A percentile compares a stretch with the other conserved stretches of the same genome.
Evolutionary conservation across 805 yeast genomes (phyloP).

Genomic region (Yarrowia deformans): DNA sequence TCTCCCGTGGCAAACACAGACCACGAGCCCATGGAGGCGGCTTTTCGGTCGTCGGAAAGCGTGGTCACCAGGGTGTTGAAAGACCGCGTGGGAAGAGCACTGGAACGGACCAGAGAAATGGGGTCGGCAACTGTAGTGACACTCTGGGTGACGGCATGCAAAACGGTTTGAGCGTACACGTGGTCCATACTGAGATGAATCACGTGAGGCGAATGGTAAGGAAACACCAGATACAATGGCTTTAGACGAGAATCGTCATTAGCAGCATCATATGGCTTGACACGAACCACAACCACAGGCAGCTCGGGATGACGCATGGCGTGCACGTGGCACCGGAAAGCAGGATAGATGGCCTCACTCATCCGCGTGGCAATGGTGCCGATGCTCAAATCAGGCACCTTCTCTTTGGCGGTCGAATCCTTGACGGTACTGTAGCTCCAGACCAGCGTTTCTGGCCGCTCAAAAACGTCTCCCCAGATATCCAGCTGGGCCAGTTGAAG

Average conservation of each 20-base stretch:
- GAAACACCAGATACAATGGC: slow-evolving; percentile 72
- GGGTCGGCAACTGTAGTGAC: slow-evolving; percentile 57
- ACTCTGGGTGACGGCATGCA: slow-evolving; percentile 66
- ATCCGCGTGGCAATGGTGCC: slow-evolving; percentile 59
- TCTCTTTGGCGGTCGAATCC: slow-evolving; percentile 46
- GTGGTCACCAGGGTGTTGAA: slow-evolving; percentile 64
- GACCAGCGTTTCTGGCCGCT: slow-evolving; percentile 53
- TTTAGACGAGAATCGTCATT: slow-evolving; percentile 49
- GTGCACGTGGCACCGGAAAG: slow-evolving; percentile 58
- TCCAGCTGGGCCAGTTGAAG: slow-evolving; percentile 35
- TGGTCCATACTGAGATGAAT: slow-evolving; percentile 62
- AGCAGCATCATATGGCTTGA: slow-evolving; percentile 68
- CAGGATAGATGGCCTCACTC: slow-evolving; percentile 56
- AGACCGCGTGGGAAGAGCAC: slow-evolving; percentile 55
- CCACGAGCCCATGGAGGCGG: slow-evolving; percentile 75
- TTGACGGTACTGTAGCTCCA: slow-evolving; percentile 53
- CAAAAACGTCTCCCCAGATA: slow-evolving; percentile 57
- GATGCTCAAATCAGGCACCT: slow-evolving; percentile 54
- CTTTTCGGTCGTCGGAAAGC: slow-evolving; percentile 68
- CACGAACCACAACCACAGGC: slow-evolving; percentile 66
- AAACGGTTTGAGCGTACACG: slow-evolving; percentile 59
- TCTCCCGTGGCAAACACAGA: slow-evolving; percentile 69
- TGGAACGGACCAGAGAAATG: slow-evolving; percentile 52
- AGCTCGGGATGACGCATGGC: slow-evolving; percentile 68
- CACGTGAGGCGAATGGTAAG: slow-evolving; percentile 69